Conservation (phyloP, 352 stramenopile species). For the Phytophthora pistaciae region DNA sequence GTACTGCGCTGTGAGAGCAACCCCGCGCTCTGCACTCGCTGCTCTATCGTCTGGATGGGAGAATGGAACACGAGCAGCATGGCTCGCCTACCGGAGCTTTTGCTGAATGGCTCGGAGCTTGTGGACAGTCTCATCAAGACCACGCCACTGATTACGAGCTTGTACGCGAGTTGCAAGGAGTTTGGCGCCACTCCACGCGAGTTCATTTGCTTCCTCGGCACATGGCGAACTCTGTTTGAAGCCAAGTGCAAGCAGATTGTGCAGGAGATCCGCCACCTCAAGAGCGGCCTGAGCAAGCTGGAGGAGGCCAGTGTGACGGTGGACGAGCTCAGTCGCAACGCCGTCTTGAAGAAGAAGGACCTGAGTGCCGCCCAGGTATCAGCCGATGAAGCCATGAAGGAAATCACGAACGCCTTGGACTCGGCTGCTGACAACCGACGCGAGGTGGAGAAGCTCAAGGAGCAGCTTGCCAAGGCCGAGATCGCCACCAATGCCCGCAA, state of each 20-base stretch:
- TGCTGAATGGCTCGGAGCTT: slow-evolving; percentile 70
- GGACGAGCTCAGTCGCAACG: slow-evolving; percentile 91
- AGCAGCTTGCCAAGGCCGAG: slow-evolving; percentile 90
- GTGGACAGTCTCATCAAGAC: slow-evolving; percentile 67
- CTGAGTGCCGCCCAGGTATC: slow-evolving; percentile 87
- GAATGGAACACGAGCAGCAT: slow-evolving; percentile 88
- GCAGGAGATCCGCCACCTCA: slow-evolving; percentile 90
- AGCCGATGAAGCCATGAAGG: slow-evolving; percentile 95
- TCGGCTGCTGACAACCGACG: slow-evolving; percentile 88
- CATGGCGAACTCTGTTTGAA: slow-evolving; percentile 84
- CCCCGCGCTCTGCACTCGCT: slow-evolving; percentile 93
- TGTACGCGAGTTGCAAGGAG: slow-evolving; percentile 76
- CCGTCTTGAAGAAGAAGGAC: slow-evolving; percentile 91
- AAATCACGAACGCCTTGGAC: slow-evolving; percentile 95
- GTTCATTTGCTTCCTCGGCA: slow-evolving; percentile 87
- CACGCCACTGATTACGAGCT: slow-evolving; percentile 56
- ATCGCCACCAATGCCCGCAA: slow-evolving; percentile 92
- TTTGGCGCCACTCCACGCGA: slow-evolving; percentile 85
- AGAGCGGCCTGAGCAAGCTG: slow-evolving; percentile 92
- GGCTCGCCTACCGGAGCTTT: slow-evolving; percentile 76
- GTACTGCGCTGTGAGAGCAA: slow-evolving; percentile 93
- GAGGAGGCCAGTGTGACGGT: slow-evolving; percentile 92
- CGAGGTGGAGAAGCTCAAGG: slow-evolving; percentile 94
- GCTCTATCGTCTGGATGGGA: slow-evolving; percentile 94
- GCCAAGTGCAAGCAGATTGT: slow-evolving; percentile 84